A percentile compares a stretch with the other conserved stretches of the same genome.
These are phyloP conservation scores for Cyathus striatus DNA, from an alignment of 768 basidiomycete species.

Conservation along the genomic window DNA sequence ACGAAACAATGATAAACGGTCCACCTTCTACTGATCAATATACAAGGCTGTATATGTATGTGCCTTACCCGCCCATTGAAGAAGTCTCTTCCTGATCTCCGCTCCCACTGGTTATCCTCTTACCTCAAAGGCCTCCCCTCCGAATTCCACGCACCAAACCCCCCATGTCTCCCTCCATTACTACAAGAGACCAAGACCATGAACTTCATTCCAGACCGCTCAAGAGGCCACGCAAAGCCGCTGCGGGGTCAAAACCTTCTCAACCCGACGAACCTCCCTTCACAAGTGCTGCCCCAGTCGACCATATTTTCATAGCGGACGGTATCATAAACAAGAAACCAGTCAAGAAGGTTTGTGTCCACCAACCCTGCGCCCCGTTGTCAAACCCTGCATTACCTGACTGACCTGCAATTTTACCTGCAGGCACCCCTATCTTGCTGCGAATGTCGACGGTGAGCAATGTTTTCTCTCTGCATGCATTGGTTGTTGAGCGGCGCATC, in stretches of 20 bases:
- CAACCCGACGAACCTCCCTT: constrained; percentile 19
- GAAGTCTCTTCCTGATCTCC: constrained; percentile 21
- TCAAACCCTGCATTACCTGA: no score
- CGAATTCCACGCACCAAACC: constrained; percentile 22
- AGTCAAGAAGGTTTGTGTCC: constrained; percentile 44
- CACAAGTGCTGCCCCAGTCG: constrained; percentile 26
- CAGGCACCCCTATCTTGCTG: constrained; percentile 57
- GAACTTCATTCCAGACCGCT: constrained; percentile 25
- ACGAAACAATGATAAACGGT: neutral
- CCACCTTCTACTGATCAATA: neutral
- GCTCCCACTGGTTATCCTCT: constrained; percentile 19
- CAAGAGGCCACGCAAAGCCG: constrained; percentile 42
- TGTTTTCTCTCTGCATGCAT: constrained; percentile 4
- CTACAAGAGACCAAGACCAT: constrained; percentile 14
- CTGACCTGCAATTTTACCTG: neutral
- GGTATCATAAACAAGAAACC: constrained; percentile 39
- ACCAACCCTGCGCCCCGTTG: constrained; percentile 1
- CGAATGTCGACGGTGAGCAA: constrained; percentile 53
- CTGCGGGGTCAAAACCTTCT: constrained; percentile 8
- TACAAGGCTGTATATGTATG: constrained; percentile 16
- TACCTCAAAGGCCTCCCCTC: constrained; percentile 23
- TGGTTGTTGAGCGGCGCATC: constrained; percentile 3
- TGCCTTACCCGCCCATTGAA: constrained; percentile 12
- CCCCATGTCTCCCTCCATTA: constrained; percentile 15
- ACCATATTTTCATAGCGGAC: constrained; percentile 50